Evolutionary conservation across 1,284 basidiomycete species (phyloP).

Genomic region (Boletus sp.): DNA sequence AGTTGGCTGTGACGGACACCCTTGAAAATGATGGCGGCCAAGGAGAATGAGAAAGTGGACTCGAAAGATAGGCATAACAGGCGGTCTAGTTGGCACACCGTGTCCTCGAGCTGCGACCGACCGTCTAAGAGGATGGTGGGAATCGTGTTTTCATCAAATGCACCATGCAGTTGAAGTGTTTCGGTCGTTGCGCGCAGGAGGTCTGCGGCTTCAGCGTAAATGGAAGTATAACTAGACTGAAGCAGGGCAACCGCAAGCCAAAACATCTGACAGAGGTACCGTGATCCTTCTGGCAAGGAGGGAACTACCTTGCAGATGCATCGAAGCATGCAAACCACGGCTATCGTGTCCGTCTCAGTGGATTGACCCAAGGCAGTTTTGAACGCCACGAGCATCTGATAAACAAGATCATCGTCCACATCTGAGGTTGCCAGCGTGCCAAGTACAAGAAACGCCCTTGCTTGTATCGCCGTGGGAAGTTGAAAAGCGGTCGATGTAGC

Average conservation of each 20-base stretch:
- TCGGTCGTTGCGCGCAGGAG: constrained; percentile 67
- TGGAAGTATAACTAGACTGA: constrained; percentile 69
- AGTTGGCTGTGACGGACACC: constrained; percentile 71
- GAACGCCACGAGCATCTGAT: constrained; percentile 84
- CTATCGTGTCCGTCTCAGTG: constrained; percentile 67
- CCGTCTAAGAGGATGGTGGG: constrained; percentile 61
- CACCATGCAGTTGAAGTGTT: constrained; percentile 57
- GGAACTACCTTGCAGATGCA: constrained; percentile 78
- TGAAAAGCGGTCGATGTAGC: constrained; percentile 93
- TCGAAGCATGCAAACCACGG: constrained; percentile 82
- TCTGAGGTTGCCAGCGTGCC: constrained; percentile 76
- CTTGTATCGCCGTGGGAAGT: constrained; percentile 84
- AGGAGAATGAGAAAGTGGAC: constrained; percentile 73
- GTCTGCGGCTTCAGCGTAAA: constrained; percentile 68
- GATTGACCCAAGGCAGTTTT: constrained; percentile 60
- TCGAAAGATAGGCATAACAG: constrained; percentile 76
- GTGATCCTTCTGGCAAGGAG: constrained; percentile 61
- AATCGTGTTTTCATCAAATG: constrained; percentile 54
- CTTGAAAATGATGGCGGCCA: constrained; percentile 82
- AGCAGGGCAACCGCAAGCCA: constrained; percentile 84
- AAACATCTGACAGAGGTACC: constrained; percentile 74
- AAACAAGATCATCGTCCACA: constrained; percentile 84
- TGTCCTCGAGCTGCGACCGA: constrained; percentile 62
- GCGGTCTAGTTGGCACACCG: constrained; percentile 69
- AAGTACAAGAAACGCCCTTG: constrained; percentile 83